These are phyloP conservation scores for Exophiala dermatitidis DNA, from an alignment of 2,329 filamentous ascomycete species.

Conservation along the genomic window DNA sequence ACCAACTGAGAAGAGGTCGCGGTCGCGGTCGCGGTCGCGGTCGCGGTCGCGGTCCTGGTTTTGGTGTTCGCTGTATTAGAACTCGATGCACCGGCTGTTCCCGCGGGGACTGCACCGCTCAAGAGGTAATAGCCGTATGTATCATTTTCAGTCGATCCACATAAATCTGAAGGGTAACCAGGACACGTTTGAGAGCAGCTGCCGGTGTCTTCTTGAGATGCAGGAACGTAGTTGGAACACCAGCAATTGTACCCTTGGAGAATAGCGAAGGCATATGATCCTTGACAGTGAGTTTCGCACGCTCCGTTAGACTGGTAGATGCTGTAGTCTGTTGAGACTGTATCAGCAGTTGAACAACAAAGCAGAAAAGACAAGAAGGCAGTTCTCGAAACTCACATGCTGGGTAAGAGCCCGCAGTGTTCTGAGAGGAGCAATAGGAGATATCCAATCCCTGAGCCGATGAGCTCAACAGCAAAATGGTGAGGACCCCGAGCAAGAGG, in stretches of 20 bases:
- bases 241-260: conserved; percentile 43
- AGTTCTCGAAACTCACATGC: conserved; percentile 31
- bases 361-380: not conserved
- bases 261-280: conserved; percentile 41
- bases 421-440: conserved; percentile 39
- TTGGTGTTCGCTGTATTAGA: not conserved
- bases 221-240: conserved; percentile 43
- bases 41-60: conserved; percentile 5
- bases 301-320: conserved; percentile 42
- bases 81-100: conserved; percentile 18
- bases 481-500: conserved; percentile 1
- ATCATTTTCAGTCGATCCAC: conserved; percentile 36
- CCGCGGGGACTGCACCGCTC: conserved; percentile 17
- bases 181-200: conserved; percentile 40
- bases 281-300: conserved; percentile 36
- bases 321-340: conserved; percentile 30
- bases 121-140: conserved; percentile 41
- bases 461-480: conserved; percentile 7
- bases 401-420: conserved; percentile 37
- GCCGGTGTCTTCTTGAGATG: conserved; percentile 31
- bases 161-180: conserved; percentile 42
- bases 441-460: conserved; percentile 26
- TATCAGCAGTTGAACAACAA: conserved; percentile 8
- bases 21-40: conserved; percentile 22
- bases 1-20: conserved; percentile 28